Evolutionary conservation across 116 monocot genomes (phyloP).

Genomic region (Trichopus zeylanicus): DNA sequence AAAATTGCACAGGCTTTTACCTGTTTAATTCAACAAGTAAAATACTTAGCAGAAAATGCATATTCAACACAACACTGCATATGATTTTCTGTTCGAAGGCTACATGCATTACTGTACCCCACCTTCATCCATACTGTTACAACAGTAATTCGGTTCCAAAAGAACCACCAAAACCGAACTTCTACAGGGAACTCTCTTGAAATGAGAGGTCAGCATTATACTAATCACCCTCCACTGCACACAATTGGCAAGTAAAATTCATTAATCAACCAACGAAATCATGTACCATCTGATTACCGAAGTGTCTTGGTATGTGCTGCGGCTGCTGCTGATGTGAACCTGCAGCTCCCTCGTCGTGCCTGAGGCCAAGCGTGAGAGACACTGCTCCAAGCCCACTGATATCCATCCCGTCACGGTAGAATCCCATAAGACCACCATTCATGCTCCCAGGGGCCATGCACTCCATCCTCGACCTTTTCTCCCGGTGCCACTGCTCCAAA

Average conservation of each 20-base stretch:
- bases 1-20: too few species aligned
- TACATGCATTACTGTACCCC: too few species aligned
- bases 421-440: conserved; percentile 31
- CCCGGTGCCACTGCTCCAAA: conserved; percentile 26
- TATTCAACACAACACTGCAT: too few species aligned
- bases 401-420: conserved; percentile 28
- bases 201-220: too few species aligned
- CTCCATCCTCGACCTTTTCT: conserved; percentile 35
- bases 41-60: too few species aligned
- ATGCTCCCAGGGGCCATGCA: conserved; percentile 5
- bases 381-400: conserved; percentile 32
- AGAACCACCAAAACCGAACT: neutral
- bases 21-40: too few species aligned
- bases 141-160: neutral
- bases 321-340: conserved; percentile 16
- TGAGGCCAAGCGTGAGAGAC: conserved; percentile 38
- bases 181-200: too few species aligned
- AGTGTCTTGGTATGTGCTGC: conserved; percentile 35
- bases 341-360: conserved; percentile 25
- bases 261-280: conserved; percentile 38
- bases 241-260: too few species aligned
- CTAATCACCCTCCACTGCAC: too few species aligned
- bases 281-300: conserved; percentile 41
- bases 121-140: too few species aligned
- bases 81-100: too few species aligned